Conservation (phyloP, 192 early-diverging fungal genomes). For the Mortierella hygrophila region DNA sequence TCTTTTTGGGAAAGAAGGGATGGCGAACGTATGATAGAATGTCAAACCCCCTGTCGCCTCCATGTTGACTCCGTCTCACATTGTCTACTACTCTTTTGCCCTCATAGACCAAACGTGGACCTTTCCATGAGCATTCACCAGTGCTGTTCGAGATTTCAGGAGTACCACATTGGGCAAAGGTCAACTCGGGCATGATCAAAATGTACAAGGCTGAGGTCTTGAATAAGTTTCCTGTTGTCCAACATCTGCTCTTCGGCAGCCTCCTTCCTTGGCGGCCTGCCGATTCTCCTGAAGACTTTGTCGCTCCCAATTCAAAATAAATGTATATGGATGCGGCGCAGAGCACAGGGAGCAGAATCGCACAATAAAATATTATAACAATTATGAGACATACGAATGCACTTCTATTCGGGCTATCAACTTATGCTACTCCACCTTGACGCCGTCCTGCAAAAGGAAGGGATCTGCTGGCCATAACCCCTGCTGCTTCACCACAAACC, state of each 20-base stretch:
- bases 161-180: conserved; percentile 91
- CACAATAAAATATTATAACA: background rate
- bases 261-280: conserved; percentile 70
- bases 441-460: background rate
- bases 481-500: background rate
- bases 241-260: conserved; percentile 94
- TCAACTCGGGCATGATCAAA: conserved; percentile 91
- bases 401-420: conserved; percentile 21
- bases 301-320: background rate
- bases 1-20: no score
- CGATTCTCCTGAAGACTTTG: conserved; percentile 22
- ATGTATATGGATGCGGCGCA: background rate
- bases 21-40: background rate
- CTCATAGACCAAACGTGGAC: conserved; percentile 66
- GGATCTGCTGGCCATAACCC: no score
- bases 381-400: background rate
- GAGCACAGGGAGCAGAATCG: background rate
- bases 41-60: background rate
- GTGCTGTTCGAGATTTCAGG: conserved; percentile 95
- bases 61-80: background rate
- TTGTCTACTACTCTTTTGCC: background rate
- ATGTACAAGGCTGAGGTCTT: conserved; percentile 95
- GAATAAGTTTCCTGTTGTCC: conserved; percentile 95
- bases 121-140: conserved; percentile 88
- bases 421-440: conserved; percentile 23